Evolutionary conservation across 148 eudicot genomes (phyloP), one percentile per base, ranked within the genome.

Genomic region (Fagopyrum esculentum): DNA sequence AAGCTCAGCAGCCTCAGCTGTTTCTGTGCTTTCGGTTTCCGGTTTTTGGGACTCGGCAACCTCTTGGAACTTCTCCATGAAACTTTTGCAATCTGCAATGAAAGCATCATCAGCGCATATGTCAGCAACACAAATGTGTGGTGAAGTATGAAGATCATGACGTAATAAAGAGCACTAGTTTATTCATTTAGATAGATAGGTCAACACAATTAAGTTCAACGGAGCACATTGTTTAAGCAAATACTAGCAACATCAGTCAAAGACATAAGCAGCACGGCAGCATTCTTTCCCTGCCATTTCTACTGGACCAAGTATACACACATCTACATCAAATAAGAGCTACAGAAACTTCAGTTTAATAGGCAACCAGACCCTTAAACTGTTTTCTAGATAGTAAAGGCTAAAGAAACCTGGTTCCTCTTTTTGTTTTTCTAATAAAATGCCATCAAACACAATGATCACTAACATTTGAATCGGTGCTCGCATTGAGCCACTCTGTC

Each of bases 41-140:
- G 77, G 80, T 72, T 73, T 74, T 73, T 85, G 95, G 61, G 93
- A 87, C 81, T 91, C 97, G 29, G 93, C 92, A 72, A 89, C 80
- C 82, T 91, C 93, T 85, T 84, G 85, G 77, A 93, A 81, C 73
- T 45, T 82, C 72, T 89, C 93, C 85, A 87, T 93, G 86, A 93
- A 93, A 44, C 73, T 69, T 78, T 85, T 91, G 90, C 89, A 82
- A 82, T 91, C 98, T 93, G 88, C 49, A n/a, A 45, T 13, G 40
- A 35, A 45, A 47, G 5, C 30, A n/a, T 29, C 44, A n/a, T 29
- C 44, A 63, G 69, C 11, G 16, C 43, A 22, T 29, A 60, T 9
- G 44, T 26, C 4, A 60, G 35, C 3, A 60, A 63, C 26, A 29
- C 69, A 63, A 12, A 30, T 63, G 45, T 63, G 26, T 2, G 40